phyloP scores from a whole-genome alignment of 371 early-diverging fungal genomes.

The Ordospora pajunii region DNA sequence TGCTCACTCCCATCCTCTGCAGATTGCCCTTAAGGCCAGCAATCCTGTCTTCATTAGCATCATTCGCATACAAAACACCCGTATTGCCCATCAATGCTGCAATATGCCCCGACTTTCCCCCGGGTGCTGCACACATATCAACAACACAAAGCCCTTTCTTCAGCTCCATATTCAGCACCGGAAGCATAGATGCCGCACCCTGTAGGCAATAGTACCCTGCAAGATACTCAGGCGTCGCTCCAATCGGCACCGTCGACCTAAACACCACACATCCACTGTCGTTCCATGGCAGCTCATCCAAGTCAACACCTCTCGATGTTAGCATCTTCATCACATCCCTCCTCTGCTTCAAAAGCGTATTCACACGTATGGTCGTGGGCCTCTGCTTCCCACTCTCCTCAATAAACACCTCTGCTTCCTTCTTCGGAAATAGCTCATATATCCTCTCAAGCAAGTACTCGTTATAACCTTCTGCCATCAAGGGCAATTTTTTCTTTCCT shows the following conservation, averaged over 20 bases:
- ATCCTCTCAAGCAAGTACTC: constrained; percentile 76
- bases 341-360: constrained; percentile 82
- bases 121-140: constrained; percentile 98
- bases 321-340: constrained; percentile 84
- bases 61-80: constrained; percentile 89
- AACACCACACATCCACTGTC: constrained; percentile 59
- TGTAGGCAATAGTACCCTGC: constrained; percentile 99
- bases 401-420: constrained; percentile 70
- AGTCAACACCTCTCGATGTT: constrained; percentile 83
- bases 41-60: constrained; percentile 80
- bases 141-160: constrained; percentile 69
- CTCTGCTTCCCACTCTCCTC: constrained; percentile 93
- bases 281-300: constrained; percentile 79
- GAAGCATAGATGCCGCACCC: constrained; percentile 88
- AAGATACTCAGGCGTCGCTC: constrained; percentile 95
- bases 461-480: constrained; percentile 65
- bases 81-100: constrained; percentile 92
- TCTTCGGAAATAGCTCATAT: constrained; percentile 61
- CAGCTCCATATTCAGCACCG: constrained; percentile 80
- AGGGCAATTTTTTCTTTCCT: constrained; percentile 9
- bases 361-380: constrained; percentile 88
- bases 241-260: constrained; percentile 60
- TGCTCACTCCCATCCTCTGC: constrained; percentile 81
- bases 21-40: constrained; percentile 81
- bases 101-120: constrained; percentile 73